Conservation (phyloP, 768 basidiomycete species). For the Tricholoma sp. region DNA sequence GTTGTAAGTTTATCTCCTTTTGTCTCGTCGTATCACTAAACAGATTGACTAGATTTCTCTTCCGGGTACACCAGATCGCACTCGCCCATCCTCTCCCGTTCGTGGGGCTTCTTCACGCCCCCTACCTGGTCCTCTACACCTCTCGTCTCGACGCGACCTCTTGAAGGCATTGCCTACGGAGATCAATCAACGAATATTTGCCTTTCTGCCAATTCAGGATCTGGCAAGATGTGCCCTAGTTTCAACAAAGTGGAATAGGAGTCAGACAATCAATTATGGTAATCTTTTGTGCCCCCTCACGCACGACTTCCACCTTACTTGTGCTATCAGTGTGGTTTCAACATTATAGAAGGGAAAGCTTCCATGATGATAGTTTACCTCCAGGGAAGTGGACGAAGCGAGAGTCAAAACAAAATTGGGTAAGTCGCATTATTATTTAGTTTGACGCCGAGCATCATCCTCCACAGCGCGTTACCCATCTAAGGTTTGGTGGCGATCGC, state of each 20-base stretch:
- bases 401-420: slow-evolving; percentile 95
- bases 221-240: slow-evolving; percentile 77
- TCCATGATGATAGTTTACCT: slow-evolving; percentile 73
- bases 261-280: slow-evolving; percentile 92
- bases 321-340: slow-evolving; percentile 80
- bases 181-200: slow-evolving; percentile 74
- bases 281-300: slow-evolving; percentile 12
- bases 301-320: neutral
- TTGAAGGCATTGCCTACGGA: slow-evolving; percentile 75
- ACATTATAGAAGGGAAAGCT: slow-evolving; percentile 81
- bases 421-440: slow-evolving; percentile 23
- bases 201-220: slow-evolving; percentile 52
- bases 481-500: slow-evolving; percentile 37
- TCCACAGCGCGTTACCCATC: slow-evolving; percentile 48
- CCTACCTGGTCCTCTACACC: slow-evolving; percentile 42
- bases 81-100: slow-evolving; percentile 54
- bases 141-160: slow-evolving; percentile 48
- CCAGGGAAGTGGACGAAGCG: slow-evolving; percentile 88
- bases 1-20: slow-evolving; percentile 45
- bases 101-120: slow-evolving; percentile 43
- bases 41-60: slow-evolving; percentile 46
- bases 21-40: slow-evolving; percentile 5
- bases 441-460: slow-evolving; percentile 7
- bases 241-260: slow-evolving; percentile 81
- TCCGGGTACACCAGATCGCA: slow-evolving; percentile 63